Percentiles rank a stretch among this genome's conserved stretches.
These are phyloP conservation scores for Sclerospora graminicola DNA, from an alignment of 352 stramenopile genomes.

Conservation along the genomic window DNA sequence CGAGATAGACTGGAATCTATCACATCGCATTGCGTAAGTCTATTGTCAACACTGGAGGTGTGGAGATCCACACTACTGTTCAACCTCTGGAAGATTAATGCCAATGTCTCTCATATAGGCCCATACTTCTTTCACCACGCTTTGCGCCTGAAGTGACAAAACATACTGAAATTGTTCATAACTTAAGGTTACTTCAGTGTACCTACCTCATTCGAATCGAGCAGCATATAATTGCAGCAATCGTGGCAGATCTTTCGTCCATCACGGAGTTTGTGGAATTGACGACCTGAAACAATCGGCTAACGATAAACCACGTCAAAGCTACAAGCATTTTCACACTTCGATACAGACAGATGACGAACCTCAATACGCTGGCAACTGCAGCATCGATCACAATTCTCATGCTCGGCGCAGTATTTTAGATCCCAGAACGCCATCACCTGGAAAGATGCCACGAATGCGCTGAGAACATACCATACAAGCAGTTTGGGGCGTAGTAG, in stretches of 20 bases:
- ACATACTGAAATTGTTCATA: background rate
- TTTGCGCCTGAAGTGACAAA: constrained; percentile 13
- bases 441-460: constrained; percentile 8
- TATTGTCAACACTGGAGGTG: too few species aligned
- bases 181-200: background rate
- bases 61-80: background rate
- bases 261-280: constrained; percentile 51
- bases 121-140: constrained; percentile 55
- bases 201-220: constrained; percentile 54
- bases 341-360: constrained; percentile 1
- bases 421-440: constrained; percentile 55
- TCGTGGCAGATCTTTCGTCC: constrained; percentile 59
- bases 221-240: constrained; percentile 42
- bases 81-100: constrained; percentile 44
- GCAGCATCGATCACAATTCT: constrained; percentile 54
- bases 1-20: constrained; percentile 56
- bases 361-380: constrained; percentile 66
- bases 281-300: constrained; percentile 18
- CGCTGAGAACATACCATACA: background rate
- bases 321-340: background rate
- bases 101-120: constrained; percentile 58
- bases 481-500: background rate
- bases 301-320: constrained; percentile 1
- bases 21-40: background rate
- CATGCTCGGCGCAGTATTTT: constrained; percentile 51